Evolutionary conservation across 2,329 filamentous ascomycete genomes (phyloP), one percentile per base, ranked within the genome.

Genomic region (Talaromyces piceae): DNA sequence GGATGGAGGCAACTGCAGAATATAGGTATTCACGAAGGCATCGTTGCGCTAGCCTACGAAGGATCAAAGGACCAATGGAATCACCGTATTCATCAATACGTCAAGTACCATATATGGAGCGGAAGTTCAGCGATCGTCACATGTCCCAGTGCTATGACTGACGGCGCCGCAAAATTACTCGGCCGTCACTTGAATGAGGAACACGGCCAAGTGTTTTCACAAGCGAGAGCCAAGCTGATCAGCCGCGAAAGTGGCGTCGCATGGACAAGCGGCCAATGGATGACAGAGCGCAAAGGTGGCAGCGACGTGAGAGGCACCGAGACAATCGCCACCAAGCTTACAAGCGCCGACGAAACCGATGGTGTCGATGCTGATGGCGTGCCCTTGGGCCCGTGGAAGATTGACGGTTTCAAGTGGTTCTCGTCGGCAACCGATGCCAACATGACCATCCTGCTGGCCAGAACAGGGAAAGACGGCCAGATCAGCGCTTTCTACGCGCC

Each of bases 201-300:
- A 2, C 49, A 62, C 39, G 58, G 57, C 18, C 41, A 46, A 7
- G 49, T 61, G 39, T 60, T 60, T 46, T 41, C 52, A 4, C 51
- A 58, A 39, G 57, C 59, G 7, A 48, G 57, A 39, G 53, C 49
- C 31, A 58, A 55, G 30, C 67, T 87, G 3, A 79, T 71, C 1
- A 79, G 77, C 3, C 71, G 77, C 4, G 73, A 84, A 49, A 68
- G 73, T 0, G 50, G 59, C 0, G 57, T 66, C 16, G 78, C 80
- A 0, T 88, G 84, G 85, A 88, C 84, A 0, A 85, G 79, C 37
- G 84, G 84, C 0, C 85, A 88, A 63, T 88, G 86, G 85, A 88
- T 88, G 85, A 88, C 85, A 0, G 84, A 88, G 58, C 74, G 84
- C 2, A 74, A 76, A 0, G 84, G 84, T 1, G 85, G 84, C 0